Base-by-base conservation (phyloP, 2,329 filamentous ascomycete species). In the Cadophora gregata region DNA sequence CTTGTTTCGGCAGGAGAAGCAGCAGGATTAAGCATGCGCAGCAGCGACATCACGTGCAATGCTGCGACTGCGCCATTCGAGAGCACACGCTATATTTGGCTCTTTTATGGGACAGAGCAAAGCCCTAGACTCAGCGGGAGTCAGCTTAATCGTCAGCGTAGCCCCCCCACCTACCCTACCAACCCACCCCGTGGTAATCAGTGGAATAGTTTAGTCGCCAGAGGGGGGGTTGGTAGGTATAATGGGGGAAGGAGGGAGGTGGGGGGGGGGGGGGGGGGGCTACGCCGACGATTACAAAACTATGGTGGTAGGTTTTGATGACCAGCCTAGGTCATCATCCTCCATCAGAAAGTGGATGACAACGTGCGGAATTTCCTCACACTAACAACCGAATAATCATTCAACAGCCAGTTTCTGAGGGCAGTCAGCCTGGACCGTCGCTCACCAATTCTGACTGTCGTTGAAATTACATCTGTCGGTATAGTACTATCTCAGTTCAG, bases 291-390 rank as follows among this genome's bases (percentile, higher is more conserved):
- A n/a, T n/a, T 50, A 31, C 36, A 24, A 60, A 47, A 60, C 58
- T 60, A 62, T 29, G 31, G 60, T 62, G 47, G 29, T 29, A 12
- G 51, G 8, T 55, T 62, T 62, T 62, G 48, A n/a, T 42, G 9
- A 27, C 24, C 33, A 55, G 47, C 24, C 29, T 50, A 27, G n/a
- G 24, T 62, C 31, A 62, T 62, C 48, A 36, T 61, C 25, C 47
- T 7, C 47, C 31, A 62, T 62, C 25, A 48, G 45, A 50, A 62
- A 61, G 48, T 29, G 6, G 24, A 61, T 61, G 38, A 21, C 19
- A 45, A 14, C 38, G 1, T 48, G 25, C 42, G 38, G 27, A 45
- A 12, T 48, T 48, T 33, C 27, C 42, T 48, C 8, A 42, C 33
- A 24, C 55, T 59, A 59, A 45, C 9, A 27, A 59, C 31, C 33